These are phyloP conservation scores for Scopulariopsis brevicaulis DNA, from an alignment of 2,329 filamentous ascomycete species.

Conservation along the genomic window DNA sequence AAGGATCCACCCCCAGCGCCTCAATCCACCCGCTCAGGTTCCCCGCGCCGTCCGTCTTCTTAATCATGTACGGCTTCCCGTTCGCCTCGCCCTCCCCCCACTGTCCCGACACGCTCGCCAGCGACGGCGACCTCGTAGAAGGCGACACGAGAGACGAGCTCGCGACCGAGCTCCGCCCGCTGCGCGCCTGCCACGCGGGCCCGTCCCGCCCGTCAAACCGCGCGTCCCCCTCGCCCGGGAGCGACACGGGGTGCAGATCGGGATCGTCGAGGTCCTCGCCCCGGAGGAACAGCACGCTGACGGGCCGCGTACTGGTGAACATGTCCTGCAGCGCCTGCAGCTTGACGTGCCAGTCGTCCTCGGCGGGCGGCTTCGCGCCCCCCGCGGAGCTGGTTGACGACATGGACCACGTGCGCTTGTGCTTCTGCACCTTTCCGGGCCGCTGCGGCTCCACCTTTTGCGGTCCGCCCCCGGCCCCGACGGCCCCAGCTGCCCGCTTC, in stretches of 20 bases:
- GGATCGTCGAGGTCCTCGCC: slow-evolving; percentile 72
- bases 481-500: slow-evolving; percentile 27
- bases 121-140: slow-evolving; percentile 52
- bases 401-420: slow-evolving; percentile 93
- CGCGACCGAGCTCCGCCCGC: slow-evolving; percentile 45
- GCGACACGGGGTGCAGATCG: slow-evolving; percentile 63
- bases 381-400: slow-evolving; percentile 61
- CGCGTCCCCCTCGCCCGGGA: slow-evolving; percentile 46
- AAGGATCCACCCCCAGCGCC: slow-evolving; percentile 77
- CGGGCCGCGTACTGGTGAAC: slow-evolving; percentile 73
- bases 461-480: slow-evolving; percentile 11
- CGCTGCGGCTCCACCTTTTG: slow-evolving; percentile 30
- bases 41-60: slow-evolving; percentile 45
- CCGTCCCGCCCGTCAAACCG: slow-evolving; percentile 26
- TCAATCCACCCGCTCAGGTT: slow-evolving; percentile 77
- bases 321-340: slow-evolving; percentile 72
- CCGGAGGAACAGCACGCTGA: slow-evolving; percentile 67
- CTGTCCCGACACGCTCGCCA: slow-evolving; percentile 45
- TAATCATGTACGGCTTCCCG: slow-evolving; percentile 35
- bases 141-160: slow-evolving; percentile 53
- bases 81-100: slow-evolving; percentile 29
- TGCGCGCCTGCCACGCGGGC: slow-evolving; percentile 36
- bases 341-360: slow-evolving; percentile 72
- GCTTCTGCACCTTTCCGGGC: slow-evolving; percentile 75
- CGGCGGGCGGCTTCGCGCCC: slow-evolving; percentile 39